phyloP scores from a whole-genome alignment of 2,329 filamentous ascomycete species.

The Blastomyces parvus region DNA sequence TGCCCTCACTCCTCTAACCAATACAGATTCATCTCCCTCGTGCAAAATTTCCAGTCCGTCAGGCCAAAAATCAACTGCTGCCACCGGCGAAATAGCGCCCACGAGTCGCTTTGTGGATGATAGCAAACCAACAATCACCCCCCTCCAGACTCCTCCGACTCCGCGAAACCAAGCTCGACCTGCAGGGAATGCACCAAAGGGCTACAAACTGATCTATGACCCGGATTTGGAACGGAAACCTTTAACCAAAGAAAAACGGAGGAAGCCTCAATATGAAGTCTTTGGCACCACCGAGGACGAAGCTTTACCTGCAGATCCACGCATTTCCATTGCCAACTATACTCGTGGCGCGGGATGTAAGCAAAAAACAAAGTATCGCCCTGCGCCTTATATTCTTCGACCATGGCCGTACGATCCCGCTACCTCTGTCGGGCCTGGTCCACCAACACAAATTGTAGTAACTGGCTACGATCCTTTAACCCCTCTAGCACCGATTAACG shows the following conservation, averaged over 20 bases:
- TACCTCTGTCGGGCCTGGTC: constrained; percentile 78
- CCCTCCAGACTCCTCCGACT: constrained; percentile 37
- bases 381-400: constrained; percentile 67
- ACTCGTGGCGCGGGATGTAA: constrained; percentile 54
- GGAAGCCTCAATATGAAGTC: constrained; percentile 44
- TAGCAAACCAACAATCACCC: constrained; percentile 29
- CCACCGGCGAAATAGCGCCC: constrained; percentile 28
- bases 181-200: constrained; percentile 44
- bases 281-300: constrained; percentile 60
- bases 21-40: constrained; percentile 55
- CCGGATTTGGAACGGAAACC: constrained; percentile 52
- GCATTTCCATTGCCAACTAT: constrained; percentile 58
- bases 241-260: constrained; percentile 46
- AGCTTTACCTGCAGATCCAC: constrained; percentile 64
- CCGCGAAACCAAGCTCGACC: constrained; percentile 43
- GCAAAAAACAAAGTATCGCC: constrained; percentile 59
- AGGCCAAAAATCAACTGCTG: constrained; percentile 29
- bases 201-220: constrained; percentile 53
- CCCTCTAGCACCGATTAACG: constrained; percentile 64
- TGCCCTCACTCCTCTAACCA: constrained; percentile 57
- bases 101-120: constrained; percentile 23
- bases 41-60: constrained; percentile 48
- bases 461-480: constrained; percentile 93
- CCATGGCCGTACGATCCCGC: constrained; percentile 72
- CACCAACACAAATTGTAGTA: constrained; percentile 82